Evolutionary conservation across 2,329 filamentous ascomycete genomes (phyloP).

Genomic region (Colletotrichum sidae): DNA sequence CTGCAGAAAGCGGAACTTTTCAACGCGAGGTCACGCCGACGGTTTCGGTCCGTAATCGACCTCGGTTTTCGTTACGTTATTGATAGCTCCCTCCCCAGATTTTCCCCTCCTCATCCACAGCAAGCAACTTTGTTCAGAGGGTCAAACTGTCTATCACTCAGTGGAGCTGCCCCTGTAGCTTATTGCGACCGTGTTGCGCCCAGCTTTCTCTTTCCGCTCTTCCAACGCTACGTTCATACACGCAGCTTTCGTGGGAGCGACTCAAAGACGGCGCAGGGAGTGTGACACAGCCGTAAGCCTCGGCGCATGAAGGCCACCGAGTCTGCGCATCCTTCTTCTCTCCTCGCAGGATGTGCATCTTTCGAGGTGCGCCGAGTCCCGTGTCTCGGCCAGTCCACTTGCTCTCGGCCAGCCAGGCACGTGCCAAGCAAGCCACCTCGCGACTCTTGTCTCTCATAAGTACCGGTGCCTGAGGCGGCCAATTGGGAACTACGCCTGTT

Average conservation of each 20-base stretch:
- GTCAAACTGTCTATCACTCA: slow-evolving; percentile 21
- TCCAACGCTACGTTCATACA: neutral
- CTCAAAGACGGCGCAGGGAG: neutral
- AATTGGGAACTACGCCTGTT: neutral
- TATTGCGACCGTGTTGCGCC: slow-evolving; percentile 10
- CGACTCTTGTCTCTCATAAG: neutral
- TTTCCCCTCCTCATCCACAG: slow-evolving; percentile 35
- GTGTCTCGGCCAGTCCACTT: neutral
- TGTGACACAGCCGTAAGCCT: too few relatives aligned
- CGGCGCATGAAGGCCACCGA: too few relatives aligned
- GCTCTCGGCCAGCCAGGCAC: neutral
- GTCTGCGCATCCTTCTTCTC: too few relatives aligned
- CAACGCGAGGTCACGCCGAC: slow-evolving; percentile 6
- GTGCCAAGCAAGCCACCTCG: neutral
- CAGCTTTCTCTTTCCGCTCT: neutral
- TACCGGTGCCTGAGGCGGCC: neutral
- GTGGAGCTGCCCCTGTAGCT: slow-evolving; percentile 19
- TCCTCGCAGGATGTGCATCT: too few relatives aligned
- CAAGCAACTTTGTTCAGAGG: slow-evolving; percentile 30
- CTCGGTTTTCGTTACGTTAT: slow-evolving; percentile 33
- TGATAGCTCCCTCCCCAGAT: slow-evolving; percentile 21
- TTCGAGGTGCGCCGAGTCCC: neutral
- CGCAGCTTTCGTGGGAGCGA: neutral
- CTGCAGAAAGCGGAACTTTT: slow-evolving; percentile 29
- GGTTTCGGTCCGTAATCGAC: neutral